These are phyloP conservation scores for Diaporthe citriasiana DNA, from an alignment of 2,329 filamentous ascomycete genomes.

Conservation along the genomic window DNA sequence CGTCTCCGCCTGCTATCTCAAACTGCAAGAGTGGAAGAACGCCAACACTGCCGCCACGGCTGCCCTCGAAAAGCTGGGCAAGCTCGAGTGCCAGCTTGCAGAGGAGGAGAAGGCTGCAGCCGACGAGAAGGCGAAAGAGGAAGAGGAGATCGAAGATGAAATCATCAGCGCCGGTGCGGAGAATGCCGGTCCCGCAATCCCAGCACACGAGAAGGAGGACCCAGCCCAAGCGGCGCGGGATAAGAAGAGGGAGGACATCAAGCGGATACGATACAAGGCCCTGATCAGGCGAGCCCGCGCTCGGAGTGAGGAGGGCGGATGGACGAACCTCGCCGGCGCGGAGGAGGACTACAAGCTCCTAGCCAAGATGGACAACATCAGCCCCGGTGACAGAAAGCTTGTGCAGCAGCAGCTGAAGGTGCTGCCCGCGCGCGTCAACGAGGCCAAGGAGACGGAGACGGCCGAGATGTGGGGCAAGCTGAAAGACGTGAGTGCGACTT, in stretches of 20 bases:
- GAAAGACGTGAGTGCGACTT: constrained; percentile 74
- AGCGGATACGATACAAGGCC: constrained; percentile 84
- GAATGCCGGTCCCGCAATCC: constrained; percentile 59
- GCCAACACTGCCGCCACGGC: constrained; percentile 81
- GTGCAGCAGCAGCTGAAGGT: constrained; percentile 75
- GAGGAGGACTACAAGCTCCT: constrained; percentile 84
- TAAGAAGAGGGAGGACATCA: constrained; percentile 72
- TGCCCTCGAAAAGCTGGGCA: constrained; percentile 80
- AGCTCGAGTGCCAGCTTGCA: constrained; percentile 59
- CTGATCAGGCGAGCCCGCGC: constrained; percentile 84
- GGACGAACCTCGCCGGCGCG: constrained; percentile 84
- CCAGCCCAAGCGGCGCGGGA: constrained; percentile 49
- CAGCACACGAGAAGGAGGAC: constrained; percentile 46
- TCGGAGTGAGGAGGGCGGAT: constrained; percentile 78
- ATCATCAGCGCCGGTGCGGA: constrained; percentile 72
- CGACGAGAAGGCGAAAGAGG: constrained; percentile 59
- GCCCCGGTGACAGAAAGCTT: constrained; percentile 74
- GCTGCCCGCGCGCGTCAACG: constrained; percentile 78
- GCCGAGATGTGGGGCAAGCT: constrained; percentile 98
- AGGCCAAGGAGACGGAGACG: constrained; percentile 88
- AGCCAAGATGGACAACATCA: constrained; percentile 70
- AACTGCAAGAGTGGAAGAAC: constrained; percentile 87
- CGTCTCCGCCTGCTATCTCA: constrained; percentile 89
- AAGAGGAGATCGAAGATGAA: constrained; percentile 66
- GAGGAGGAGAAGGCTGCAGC: constrained; percentile 61